Conservation (phyloP, 1,284 basidiomycete genomes). For the Trametes pubescens region DNA sequence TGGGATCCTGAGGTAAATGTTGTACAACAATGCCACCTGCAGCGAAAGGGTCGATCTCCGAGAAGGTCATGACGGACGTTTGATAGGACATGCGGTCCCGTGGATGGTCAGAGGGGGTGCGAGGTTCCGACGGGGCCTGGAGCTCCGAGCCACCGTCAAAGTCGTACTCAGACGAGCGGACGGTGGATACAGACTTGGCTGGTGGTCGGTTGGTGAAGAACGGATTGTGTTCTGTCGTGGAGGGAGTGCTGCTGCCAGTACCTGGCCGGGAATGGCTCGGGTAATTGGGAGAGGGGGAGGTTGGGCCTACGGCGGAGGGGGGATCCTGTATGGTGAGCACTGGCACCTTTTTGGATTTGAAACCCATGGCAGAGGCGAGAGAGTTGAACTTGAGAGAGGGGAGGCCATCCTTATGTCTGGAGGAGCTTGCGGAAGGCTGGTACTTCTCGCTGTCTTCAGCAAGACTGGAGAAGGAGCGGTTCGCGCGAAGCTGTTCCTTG, state of each 20-base stretch:
- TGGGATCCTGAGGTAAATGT: constrained; percentile 44
- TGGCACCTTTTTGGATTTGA: constrained; percentile 67
- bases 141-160: constrained; percentile 41
- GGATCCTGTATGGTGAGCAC: constrained; percentile 62
- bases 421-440: constrained; percentile 24
- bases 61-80: constrained; percentile 66
- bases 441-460: constrained; percentile 37
- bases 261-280: constrained; percentile 36
- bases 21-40: constrained; percentile 54
- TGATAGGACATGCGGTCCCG: constrained; percentile 48
- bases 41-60: constrained; percentile 70
- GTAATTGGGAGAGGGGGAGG: constrained; percentile 28
- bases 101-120: constrained; percentile 59
- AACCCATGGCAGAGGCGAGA: constrained; percentile 65
- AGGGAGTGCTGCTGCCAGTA: constrained; percentile 36
- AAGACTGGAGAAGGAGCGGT: constrained; percentile 33
- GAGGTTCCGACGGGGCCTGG: constrained; percentile 45
- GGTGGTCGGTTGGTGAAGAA: constrained; percentile 48
- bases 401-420: constrained; percentile 35
- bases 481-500: constrained; percentile 36
- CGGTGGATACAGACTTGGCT: constrained; percentile 59
- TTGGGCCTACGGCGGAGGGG: constrained; percentile 36
- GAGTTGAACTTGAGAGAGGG: constrained; percentile 57
- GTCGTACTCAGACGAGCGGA: constrained; percentile 50
- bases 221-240: constrained; percentile 37